Evolutionary conservation across 345 rosid genomes (phyloP), one percentile per base, ranked within the genome.

Genomic region (Brassica carinata): DNA sequence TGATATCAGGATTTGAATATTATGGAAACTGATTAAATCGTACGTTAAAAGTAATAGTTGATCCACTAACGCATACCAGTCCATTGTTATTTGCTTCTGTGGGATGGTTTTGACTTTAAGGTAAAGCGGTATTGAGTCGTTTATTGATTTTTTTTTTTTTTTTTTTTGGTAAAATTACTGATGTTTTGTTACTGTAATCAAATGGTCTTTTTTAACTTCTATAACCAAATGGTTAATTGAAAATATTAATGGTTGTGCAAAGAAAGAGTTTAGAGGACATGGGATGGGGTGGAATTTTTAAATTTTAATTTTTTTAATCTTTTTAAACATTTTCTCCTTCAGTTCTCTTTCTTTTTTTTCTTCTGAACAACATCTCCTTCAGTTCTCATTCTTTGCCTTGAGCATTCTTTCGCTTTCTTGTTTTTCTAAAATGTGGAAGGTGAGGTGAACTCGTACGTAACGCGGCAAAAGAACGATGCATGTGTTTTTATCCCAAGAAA

Each of bases 61-160:
- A 29, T 36, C 70, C 72, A 71, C 76, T 71, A 51, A 33, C 76
- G 34, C 64, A 23, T 61, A 9, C 33, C 64, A 63, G 58, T 71
- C 71, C 71, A 53, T 8, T 78, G 72, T 64, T 78, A 26, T 7
- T 64, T 67, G 59, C 3, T 38, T 65, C 72, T 72, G 72, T 78
- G 72, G 77, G 55, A 8, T 65, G 77, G 59, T 79, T 72, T 72
- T 72, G 73, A 72, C 62, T 38, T 38, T 65, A 58, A 65, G 67
- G 62, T 72, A n/a, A 72, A 79, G 77, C 36, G 68, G 81, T 78
- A 0, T 69, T 26, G 14, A 19, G 40, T 36, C 8, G 43, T 23
- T 33, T 33, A 4, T 55, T 8, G 2, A 5, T 53, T 19, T 19
- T 19, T 19, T 19, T 19, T 19, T 19, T 19, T 19, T 19, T 19